These are phyloP conservation scores for Sordariomycetes sp. DNA, from an alignment of 2,329 filamentous ascomycete species.

Conservation along the genomic window DNA sequence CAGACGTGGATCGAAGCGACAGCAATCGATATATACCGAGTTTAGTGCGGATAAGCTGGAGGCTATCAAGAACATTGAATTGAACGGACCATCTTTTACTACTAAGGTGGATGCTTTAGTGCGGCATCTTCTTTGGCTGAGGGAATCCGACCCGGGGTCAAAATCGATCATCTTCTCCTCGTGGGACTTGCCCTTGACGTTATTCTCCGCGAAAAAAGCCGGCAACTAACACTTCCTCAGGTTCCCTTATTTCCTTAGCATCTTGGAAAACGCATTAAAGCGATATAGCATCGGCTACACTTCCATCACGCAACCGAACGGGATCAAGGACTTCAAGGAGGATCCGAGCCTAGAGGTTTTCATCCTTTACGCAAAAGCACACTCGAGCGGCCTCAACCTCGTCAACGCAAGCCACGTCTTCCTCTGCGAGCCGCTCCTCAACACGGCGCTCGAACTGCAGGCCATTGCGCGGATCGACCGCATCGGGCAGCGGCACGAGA, in stretches of 20 bases:
- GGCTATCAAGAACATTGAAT: constrained; percentile 71
- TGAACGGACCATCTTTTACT: constrained; percentile 62
- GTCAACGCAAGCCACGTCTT: constrained; percentile 92
- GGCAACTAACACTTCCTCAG: constrained; percentile 8
- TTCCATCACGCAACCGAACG: constrained; percentile 54
- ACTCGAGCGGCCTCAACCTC: constrained; percentile 80
- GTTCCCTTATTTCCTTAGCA: constrained; percentile 65
- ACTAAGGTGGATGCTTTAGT: constrained; percentile 81
- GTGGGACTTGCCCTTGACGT: constrained; percentile 14
- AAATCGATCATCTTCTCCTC: constrained; percentile 95
- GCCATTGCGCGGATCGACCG: constrained; percentile 90
- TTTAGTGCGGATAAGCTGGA: constrained; percentile 59
- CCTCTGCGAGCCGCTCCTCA: constrained; percentile 84
- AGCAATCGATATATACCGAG: constrained; percentile 54
- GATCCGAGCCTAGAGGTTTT: constrained; percentile 69
- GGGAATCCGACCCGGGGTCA: constrained; percentile 69
- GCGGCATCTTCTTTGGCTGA: constrained; percentile 75
- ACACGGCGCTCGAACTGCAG: constrained; percentile 87
- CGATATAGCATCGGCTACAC: constrained; percentile 61
- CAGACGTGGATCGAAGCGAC: neutral
- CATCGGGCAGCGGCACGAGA: constrained; percentile 79
- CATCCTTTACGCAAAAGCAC: constrained; percentile 75
- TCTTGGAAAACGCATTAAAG: constrained; percentile 57
- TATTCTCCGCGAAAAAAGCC: neutral
- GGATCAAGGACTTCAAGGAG: constrained; percentile 63